Conservation (phyloP, 164 flowering plant species). For the Vitis amurensis region DNA sequence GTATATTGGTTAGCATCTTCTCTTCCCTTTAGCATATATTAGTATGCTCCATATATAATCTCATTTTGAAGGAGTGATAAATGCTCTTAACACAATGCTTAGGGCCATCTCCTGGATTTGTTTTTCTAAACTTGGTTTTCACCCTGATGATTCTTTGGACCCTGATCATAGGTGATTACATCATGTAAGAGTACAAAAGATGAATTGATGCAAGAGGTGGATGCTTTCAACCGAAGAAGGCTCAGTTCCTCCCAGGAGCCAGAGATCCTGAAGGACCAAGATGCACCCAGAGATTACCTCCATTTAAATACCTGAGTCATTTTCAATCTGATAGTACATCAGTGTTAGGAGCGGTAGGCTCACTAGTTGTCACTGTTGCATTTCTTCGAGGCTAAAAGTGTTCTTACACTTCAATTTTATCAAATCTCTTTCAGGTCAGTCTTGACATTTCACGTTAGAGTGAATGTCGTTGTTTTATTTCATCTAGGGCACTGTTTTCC, state of each 20-base stretch:
- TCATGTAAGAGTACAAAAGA: slow-evolving; percentile 69
- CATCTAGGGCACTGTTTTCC: too few relatives aligned
- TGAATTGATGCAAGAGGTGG: slow-evolving; percentile 63
- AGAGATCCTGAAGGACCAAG: slow-evolving; percentile 26
- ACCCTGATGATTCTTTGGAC: neutral
- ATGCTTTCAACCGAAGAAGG: slow-evolving; percentile 46
- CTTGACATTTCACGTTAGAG: too few relatives aligned
- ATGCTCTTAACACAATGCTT: too few relatives aligned
- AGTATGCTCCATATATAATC: too few relatives aligned
- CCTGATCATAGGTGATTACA: slow-evolving; percentile 45
- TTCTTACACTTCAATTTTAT: too few relatives aligned
- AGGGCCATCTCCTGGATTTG: too few relatives aligned
- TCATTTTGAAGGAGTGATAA: too few relatives aligned
- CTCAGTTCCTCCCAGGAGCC: slow-evolving; percentile 22
- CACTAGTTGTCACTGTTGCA: slow-evolving; percentile 68
- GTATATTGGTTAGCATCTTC: slow-evolving; percentile 44
- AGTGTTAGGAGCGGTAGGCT: slow-evolving; percentile 63
- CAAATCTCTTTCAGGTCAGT: too few relatives aligned
- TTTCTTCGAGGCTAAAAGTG: slow-evolving; percentile 34
- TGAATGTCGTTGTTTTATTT: too few relatives aligned
- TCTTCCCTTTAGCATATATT: too few relatives aligned
- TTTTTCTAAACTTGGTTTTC: neutral
- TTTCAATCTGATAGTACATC: slow-evolving; percentile 59
- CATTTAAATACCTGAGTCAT: slow-evolving; percentile 49
- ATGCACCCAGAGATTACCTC: slow-evolving; percentile 18